These are phyloP conservation scores for Thalassiosira allenii DNA, from an alignment of 352 stramenopile species.

Conservation along the genomic window DNA sequence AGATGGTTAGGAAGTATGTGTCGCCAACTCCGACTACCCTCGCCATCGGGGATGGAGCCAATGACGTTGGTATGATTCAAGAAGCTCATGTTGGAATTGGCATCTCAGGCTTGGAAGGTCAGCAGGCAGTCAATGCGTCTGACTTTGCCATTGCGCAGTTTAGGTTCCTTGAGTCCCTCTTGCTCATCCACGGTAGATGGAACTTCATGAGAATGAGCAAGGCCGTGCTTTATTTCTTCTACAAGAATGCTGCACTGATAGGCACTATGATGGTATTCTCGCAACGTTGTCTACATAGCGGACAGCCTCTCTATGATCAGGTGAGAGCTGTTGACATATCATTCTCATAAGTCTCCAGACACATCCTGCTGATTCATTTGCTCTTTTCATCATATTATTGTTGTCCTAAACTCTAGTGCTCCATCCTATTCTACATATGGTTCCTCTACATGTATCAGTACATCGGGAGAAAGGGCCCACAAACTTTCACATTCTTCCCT, in stretches of 20 bases:
- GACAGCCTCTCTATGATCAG: slow-evolving; percentile 90
- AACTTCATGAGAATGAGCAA: slow-evolving; percentile 97
- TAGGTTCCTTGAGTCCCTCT: slow-evolving; percentile 93
- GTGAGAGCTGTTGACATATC: no score
- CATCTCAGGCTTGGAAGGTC: slow-evolving; percentile 98
- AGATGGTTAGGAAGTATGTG: slow-evolving; percentile 91
- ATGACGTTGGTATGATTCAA: slow-evolving; percentile 99
- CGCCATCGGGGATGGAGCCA: slow-evolving; percentile 98
- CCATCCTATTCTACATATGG: slow-evolving; percentile 78
- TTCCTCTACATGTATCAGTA: slow-evolving; percentile 76
- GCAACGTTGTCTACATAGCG: slow-evolving; percentile 91
- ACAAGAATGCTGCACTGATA: slow-evolving; percentile 98
- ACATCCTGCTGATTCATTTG: no score
- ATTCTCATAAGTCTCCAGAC: no score
- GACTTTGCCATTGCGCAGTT: slow-evolving; percentile 99
- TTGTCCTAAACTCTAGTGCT: no score
- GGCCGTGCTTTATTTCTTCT: slow-evolving; percentile 97
- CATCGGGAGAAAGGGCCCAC: slow-evolving; percentile 56
- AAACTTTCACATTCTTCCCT: slow-evolving; percentile 55
- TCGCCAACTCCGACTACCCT: slow-evolving; percentile 90
- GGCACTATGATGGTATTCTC: slow-evolving; percentile 91
- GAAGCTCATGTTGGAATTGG: slow-evolving; percentile 98
- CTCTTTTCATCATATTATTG: no score
- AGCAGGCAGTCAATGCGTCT: slow-evolving; percentile 97
- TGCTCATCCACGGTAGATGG: slow-evolving; percentile 98